Base-by-base conservation (phyloP, 1,284 basidiomycete species). In the Lignosus rhinocerotis region DNA sequence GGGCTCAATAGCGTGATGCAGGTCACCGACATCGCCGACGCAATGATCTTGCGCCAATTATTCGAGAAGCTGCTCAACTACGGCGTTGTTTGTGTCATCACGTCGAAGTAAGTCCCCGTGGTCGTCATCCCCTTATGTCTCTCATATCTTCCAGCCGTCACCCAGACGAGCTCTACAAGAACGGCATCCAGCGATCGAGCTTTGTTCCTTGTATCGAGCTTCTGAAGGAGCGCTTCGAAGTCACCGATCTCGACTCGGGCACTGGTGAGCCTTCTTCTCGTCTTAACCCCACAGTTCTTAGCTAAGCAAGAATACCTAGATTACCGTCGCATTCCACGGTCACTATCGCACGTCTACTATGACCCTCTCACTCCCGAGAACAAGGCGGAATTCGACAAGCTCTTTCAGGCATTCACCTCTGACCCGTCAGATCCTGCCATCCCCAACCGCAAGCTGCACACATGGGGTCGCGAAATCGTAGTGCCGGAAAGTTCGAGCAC, bases 11-110 rank as follows among this genome's bases (percentile, higher is more conserved):
- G 25, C 17, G 16, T 9, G 21, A 32, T 55, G 44, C 65, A 92
- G 89, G 94, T 99, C 10, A 98, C 96, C 12, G 96, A 99, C 75
- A 99, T 99, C 66, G 96, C 93, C 17, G 96, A 98, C 67, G 97
- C 97, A 11, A 99, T 99, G 97, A 95, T 99, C 60, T 81, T 99
- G 33, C 82, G 96, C 31, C 85, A 94, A 51, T 76, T 99, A 19
- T 78, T 99, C 44, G 96, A 98, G 72, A 81, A 83, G 30, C 76
- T 99, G 66, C 79, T 95, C 53, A 88, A 88, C 49, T 88, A 91
- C 66, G 97, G 97, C 7, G 95, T 98, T 3, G 88, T 99, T 25
- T 93, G 87, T 67, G 89, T 99, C 47, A 93, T 98, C 80, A 99
- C 97, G 0, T 98, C 94, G 53, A 99, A 99, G 95, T 96, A 63